Conservation (phyloP, 1,284 basidiomycete species). For the Microbotryum saponariae region DNA sequence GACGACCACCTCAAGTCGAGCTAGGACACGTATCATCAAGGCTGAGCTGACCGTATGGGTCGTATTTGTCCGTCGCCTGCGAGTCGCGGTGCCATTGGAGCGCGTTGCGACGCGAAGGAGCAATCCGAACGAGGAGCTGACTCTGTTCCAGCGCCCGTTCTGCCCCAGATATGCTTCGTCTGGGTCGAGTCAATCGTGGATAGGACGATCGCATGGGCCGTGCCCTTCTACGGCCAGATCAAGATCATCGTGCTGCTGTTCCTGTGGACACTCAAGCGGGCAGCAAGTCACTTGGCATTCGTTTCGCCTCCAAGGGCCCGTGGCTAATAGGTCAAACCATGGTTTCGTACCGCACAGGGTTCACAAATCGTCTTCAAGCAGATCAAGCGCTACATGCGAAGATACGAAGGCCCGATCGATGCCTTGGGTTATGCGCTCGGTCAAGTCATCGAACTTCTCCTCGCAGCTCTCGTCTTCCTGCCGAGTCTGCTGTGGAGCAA, state of each 20-base stretch:
- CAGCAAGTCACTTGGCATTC: conserved; percentile 2
- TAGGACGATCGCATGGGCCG: conserved; percentile 3
- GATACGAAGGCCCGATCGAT: conserved; percentile 26
- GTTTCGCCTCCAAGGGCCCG: background rate
- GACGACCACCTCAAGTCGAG: too few relatives aligned
- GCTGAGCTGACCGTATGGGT: too few relatives aligned
- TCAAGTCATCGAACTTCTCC: conserved; percentile 13
- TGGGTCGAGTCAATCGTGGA: conserved; percentile 15
- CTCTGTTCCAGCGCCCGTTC: too few relatives aligned
- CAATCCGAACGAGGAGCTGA: too few relatives aligned
- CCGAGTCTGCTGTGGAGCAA: background rate
- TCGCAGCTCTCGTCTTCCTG: conserved; percentile 4
- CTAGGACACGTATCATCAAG: too few relatives aligned
- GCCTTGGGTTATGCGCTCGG: conserved; percentile 11
- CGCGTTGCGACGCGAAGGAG: too few relatives aligned
- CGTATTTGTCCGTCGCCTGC: too few relatives aligned
- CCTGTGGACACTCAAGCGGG: conserved; percentile 8
- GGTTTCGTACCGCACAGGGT: conserved; percentile 2
- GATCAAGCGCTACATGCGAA: conserved; percentile 16
- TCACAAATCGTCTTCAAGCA: conserved; percentile 22
- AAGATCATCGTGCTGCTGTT: conserved; percentile 14
- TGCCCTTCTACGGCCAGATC: conserved; percentile 22
- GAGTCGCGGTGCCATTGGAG: too few relatives aligned
- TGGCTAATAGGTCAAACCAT: background rate
- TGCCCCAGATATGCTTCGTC: conserved; percentile 7